Percentiles rank a stretch among this genome's conserved stretches.
Evolutionary conservation across 441 rosid species (phyloP).

Genomic region (Populus hybrid): DNA sequence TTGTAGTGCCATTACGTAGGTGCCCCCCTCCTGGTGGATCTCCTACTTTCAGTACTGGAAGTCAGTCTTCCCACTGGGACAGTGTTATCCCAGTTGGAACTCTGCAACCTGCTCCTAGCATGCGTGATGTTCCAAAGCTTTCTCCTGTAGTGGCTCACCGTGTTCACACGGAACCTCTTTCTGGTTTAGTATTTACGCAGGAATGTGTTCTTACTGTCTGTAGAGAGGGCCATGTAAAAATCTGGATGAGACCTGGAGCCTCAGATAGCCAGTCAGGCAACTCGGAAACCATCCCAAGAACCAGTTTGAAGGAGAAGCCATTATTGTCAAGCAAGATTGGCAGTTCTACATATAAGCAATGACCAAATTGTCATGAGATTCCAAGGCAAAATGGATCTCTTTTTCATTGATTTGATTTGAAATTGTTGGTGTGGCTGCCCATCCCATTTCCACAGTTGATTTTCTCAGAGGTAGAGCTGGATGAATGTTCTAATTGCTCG

Average conservation of each 20-base stretch:
- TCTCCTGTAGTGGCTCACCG: conserved; percentile 85
- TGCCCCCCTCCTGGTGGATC: conserved; percentile 84
- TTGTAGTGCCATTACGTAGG: conserved; percentile 92
- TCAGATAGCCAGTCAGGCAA: conserved; percentile 54
- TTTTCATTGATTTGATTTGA: conserved; percentile 28
- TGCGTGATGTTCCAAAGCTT: conserved; percentile 83
- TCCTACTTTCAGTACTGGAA: conserved; percentile 93
- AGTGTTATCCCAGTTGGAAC: conserved; percentile 60
- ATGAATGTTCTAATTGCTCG: conserved; percentile 24
- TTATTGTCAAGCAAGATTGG: conserved; percentile 50
- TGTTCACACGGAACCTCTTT: conserved; percentile 87
- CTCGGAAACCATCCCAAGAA: conserved; percentile 48
- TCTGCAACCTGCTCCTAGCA: conserved; percentile 89
- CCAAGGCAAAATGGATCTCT: conserved; percentile 19
- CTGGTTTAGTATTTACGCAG: conserved; percentile 76
- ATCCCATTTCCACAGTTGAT: conserved; percentile 29
- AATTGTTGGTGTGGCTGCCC: conserved; percentile 33
- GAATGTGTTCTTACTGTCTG: conserved; percentile 87
- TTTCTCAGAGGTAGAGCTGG: conserved; percentile 23
- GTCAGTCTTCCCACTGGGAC: conserved; percentile 98
- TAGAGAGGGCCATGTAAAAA: conserved; percentile 85
- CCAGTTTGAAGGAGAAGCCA: conserved; percentile 68
- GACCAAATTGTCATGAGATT: conserved; percentile 28
- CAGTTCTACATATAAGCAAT: conserved; percentile 59
- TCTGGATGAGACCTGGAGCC: conserved; percentile 82